These are phyloP conservation scores for Glarea lozoyensis DNA, from an alignment of 495 filamentous ascomycete genomes.

Conservation along the genomic window DNA sequence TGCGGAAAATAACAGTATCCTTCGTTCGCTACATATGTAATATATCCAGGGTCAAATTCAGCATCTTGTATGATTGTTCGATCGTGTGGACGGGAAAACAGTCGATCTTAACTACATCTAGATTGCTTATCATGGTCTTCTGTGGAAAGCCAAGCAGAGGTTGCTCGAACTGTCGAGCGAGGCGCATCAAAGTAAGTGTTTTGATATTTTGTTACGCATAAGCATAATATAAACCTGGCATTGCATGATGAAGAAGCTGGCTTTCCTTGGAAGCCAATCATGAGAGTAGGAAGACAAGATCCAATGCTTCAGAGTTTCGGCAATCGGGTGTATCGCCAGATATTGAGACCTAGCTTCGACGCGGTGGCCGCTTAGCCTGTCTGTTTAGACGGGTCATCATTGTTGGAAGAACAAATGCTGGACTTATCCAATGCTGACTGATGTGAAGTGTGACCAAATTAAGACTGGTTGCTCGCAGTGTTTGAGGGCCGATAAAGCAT, in stretches of 20 bases:
- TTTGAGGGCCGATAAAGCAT: slow-evolving; percentile 47
- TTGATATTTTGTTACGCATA: too few species aligned
- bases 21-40: too few species aligned
- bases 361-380: background rate
- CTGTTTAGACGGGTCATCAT: too few species aligned
- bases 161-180: slow-evolving; percentile 33
- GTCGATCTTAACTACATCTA: background rate
- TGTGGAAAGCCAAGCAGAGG: slow-evolving; percentile 60
- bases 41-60: too few species aligned
- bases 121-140: slow-evolving; percentile 49
- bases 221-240: too few species aligned
- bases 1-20: too few species aligned
- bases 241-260: too few species aligned
- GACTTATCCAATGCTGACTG: background rate
- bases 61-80: background rate
- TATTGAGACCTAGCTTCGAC: background rate
- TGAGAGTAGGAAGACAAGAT: too few species aligned
- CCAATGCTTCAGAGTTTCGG: too few species aligned
- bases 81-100: background rate
- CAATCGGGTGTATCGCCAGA: too few species aligned
- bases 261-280: too few species aligned
- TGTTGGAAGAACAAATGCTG: too few species aligned
- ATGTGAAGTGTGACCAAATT: slow-evolving; percentile 53
- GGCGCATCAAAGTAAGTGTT: slow-evolving; percentile 14
- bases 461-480: slow-evolving; percentile 61